Base-by-base conservation (phyloP, 306 rosid genomes). In the Cyamopsis tetragonoloba region DNA sequence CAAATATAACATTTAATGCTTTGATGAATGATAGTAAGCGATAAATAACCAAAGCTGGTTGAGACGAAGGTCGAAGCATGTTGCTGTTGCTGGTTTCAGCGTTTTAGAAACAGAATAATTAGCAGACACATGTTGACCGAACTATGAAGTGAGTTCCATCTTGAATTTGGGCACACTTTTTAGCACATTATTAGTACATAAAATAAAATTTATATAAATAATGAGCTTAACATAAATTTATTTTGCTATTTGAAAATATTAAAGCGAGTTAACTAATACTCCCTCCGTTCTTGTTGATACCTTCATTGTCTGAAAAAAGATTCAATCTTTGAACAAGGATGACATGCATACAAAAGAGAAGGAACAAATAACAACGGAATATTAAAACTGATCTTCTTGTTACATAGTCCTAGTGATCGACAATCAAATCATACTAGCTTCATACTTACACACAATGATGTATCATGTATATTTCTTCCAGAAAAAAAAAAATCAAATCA, bases 391-490 rank as follows among this genome's bases (percentile, higher is more conserved):
- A 8, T 20, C 44, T 58, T 50, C 50, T 31, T 38, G 34, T 42
- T 50, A 20, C 31, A 43, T 31, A 57, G 27, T 44, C 31, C 9
- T 38, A 17, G 34, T 58, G 20, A 39, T 30, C 19, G 6, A 58
- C 4, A 12, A 35, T 55, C 57, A 62, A 55, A 55, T 53, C 60
- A 17, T 23, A 46, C 26, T 6, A 17, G 4, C 74, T 67, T 69
- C 43, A 6, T 47, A 71, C 42, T 47, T 37, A 43, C 76, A 79
- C 7, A 37, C n/a, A n/a, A n/a, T n/a, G n/a, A n/a, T n/a, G n/a
- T n/a, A 4, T 44, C 2, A 22, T 34, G 55, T 10, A 66, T 72
- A 42, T 11, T 39, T n/a, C 66, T 31, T 14, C 13, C 11, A 23
- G 46, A 58, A 6, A 15, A 30, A 4, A 14, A 7, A 6, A 38